Evolutionary conservation across 495 filamentous ascomycete genomes (phyloP), one percentile per base, ranked within the genome.

Genomic region (Penicillium bovifimosum): DNA sequence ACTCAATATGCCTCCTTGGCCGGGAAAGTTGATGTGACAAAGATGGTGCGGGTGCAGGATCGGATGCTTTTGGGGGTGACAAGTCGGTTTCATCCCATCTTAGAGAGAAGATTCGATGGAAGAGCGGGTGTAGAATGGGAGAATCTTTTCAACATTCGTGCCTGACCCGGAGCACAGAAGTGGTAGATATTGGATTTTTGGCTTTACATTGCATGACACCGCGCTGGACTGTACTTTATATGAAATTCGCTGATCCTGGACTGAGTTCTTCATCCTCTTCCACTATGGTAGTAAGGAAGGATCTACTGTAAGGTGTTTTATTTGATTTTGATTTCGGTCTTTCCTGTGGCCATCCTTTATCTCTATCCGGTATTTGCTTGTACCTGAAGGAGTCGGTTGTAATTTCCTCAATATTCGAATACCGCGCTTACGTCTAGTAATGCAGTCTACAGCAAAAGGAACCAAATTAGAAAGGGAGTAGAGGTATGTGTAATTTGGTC

Each of bases 211-310:
- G 63, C 63, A 64, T 66, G 61, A 63, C 53, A 47, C 47, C 58
- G 60, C 58, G 61, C 61, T 63, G 60, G 60, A 59, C 58, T 66
- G 63, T 66, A 66, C 58, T 66, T 64, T 66, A 64, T 64, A 54
- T 58, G 58, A 49, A 53, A 59, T 57, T 65, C 52, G 49, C 49
- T 55, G 38, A 40, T 56, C 47, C 45, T 56, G 41, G 49, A 55
- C 45, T 46, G 41, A 5, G 20, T 38, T 41, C 53, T 40, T 50
- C 35, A 32, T 13, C 36, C 47, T 47, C 43, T 59, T 45, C 46
- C 49, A 8, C 45, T 26, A 41, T 27, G 39, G 46, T 48, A 14
- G 16, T 26, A 34, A 35, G 48, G 29, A 29, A 28, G 38, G 38
- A 41, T 50, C 38, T 42, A 33, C 18, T 55, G 38, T 46, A 50